These are phyloP conservation scores for Keithomyces neogunnii DNA, from an alignment of 2,329 filamentous ascomycete genomes.

Conservation along the genomic window DNA sequence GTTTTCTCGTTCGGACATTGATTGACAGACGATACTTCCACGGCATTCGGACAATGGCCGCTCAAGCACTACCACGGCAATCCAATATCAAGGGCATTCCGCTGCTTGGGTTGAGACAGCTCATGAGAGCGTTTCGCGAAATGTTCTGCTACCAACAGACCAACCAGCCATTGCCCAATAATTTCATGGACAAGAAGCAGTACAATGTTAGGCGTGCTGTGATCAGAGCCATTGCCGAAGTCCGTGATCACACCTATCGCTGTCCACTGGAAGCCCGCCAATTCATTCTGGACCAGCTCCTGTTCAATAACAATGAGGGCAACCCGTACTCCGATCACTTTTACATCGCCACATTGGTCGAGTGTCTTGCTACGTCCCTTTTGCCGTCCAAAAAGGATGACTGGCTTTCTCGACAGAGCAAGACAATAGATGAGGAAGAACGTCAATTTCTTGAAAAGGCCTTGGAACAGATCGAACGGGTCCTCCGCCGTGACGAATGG, in stretches of 20 bases:
- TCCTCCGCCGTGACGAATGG: conserved; percentile 61
- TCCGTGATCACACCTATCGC: conserved; percentile 65
- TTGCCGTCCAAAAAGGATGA: conserved; percentile 40
- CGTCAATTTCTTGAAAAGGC: conserved; percentile 42
- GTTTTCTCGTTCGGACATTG: conserved; percentile 79
- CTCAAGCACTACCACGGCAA: conserved; percentile 68
- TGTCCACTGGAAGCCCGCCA: conserved; percentile 72
- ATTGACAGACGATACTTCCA: conserved; percentile 92
- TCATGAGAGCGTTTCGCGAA: conserved; percentile 78
- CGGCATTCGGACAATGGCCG: conserved; percentile 81
- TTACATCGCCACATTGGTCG: conserved; percentile 76
- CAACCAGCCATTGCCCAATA: conserved; percentile 75
- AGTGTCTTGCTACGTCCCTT: conserved; percentile 49
- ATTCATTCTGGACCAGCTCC: conserved; percentile 81
- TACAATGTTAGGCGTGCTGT: conserved; percentile 84
- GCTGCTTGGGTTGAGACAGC: conserved; percentile 74
- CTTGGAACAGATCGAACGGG: conserved; percentile 56
- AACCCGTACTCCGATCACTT: conserved; percentile 85
- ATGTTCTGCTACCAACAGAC: conserved; percentile 78
- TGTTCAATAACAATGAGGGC: conserved; percentile 89
- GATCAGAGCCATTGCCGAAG: conserved; percentile 66
- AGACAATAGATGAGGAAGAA: conserved; percentile 36
- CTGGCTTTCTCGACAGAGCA: conserved; percentile 34
- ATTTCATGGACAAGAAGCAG: conserved; percentile 78
- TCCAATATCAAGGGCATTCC: conserved; percentile 56